These are phyloP conservation scores for Kwoniella pini DNA, from an alignment of 768 basidiomycete genomes.

Conservation along the genomic window DNA sequence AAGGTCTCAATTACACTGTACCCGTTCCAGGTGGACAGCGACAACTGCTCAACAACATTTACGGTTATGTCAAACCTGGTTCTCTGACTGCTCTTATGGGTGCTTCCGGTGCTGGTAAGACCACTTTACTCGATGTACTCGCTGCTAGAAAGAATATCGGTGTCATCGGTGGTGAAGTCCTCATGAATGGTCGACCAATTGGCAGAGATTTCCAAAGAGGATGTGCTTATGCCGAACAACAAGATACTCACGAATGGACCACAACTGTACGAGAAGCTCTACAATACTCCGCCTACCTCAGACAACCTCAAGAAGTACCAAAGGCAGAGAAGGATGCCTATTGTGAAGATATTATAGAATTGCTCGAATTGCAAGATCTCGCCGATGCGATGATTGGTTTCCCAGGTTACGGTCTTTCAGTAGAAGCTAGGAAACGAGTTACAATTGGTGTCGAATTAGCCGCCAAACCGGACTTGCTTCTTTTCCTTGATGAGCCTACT, in stretches of 20 bases:
- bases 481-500: constrained; percentile 89
- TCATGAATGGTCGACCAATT: constrained; percentile 66
- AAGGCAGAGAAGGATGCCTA: constrained; percentile 74
- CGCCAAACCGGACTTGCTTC: constrained; percentile 76
- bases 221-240: constrained; percentile 85
- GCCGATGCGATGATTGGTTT: constrained; percentile 75
- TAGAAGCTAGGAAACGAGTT: constrained; percentile 75
- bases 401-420: constrained; percentile 60
- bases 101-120: constrained; percentile 57
- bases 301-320: constrained; percentile 69
- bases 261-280: constrained; percentile 79
- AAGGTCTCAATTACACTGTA: constrained; percentile 61
- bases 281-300: constrained; percentile 73
- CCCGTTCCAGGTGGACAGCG: constrained; percentile 53
- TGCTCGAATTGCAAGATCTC: constrained; percentile 78
- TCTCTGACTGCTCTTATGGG: constrained; percentile 58
- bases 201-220: constrained; percentile 61
- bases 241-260: constrained; percentile 65
- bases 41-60: constrained; percentile 54
- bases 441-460: constrained; percentile 87
- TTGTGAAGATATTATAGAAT: constrained; percentile 69
- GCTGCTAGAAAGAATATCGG: constrained; percentile 64
- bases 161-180: constrained; percentile 70
- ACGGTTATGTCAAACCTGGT: constrained; percentile 57
- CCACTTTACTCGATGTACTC: constrained; percentile 65